A percentile compares a stretch with the other conserved stretches of the same genome.
Conservation (phyloP, 2,329 filamentous ascomycete species). For the Leptosphaerulina australis region DNA sequence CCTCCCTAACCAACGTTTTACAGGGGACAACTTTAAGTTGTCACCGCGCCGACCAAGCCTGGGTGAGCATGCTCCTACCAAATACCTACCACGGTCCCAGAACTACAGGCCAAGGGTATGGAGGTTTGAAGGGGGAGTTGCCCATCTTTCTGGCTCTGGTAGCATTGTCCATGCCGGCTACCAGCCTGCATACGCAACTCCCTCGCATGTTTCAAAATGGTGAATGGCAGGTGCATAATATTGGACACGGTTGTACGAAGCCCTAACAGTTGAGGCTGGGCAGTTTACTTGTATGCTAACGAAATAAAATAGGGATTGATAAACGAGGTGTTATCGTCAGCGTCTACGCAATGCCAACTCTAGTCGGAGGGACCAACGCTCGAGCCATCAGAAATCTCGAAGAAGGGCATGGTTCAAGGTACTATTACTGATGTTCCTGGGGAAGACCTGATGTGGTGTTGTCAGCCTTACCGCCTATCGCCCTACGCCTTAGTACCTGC, state of each 20-base stretch:
- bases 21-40: slow-evolving; percentile 16
- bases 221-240: slow-evolving; percentile 24
- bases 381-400: slow-evolving; percentile 4
- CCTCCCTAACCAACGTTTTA: slow-evolving; percentile 33
- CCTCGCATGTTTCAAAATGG: slow-evolving; percentile 26
- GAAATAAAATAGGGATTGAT: slow-evolving; percentile 19
- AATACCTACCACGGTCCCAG: slow-evolving; percentile 31
- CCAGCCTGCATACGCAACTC: slow-evolving; percentile 18
- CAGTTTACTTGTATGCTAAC: neutral
- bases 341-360: slow-evolving; percentile 21
- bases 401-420: neutral
- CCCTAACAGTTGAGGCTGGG: too few species aligned
- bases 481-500: neutral
- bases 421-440: neutral
- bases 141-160: slow-evolving; percentile 42
- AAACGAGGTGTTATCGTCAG: slow-evolving; percentile 37
- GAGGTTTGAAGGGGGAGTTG: slow-evolving; percentile 41
- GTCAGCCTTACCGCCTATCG: neutral
- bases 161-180: slow-evolving; percentile 29
- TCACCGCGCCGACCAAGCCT: slow-evolving; percentile 19
- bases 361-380: neutral
- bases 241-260: neutral
- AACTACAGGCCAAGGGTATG: slow-evolving; percentile 3
- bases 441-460: neutral
- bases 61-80: slow-evolving; percentile 33